These are phyloP conservation scores for Limonium bicolor DNA, from an alignment of 148 eudicot species.

Conservation along the genomic window DNA sequence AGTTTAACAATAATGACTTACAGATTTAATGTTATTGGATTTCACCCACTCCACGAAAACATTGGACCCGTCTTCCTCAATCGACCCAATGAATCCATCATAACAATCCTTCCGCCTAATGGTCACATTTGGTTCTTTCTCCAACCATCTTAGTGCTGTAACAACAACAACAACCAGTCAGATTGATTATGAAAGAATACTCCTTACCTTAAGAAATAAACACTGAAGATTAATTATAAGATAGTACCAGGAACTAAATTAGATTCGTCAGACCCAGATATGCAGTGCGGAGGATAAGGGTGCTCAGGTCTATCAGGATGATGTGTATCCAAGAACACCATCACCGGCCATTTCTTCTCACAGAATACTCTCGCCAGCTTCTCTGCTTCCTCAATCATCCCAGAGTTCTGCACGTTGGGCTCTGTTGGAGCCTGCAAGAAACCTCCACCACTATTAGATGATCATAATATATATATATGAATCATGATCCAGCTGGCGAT, in stretches of 20 bases:
- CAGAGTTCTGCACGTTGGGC: constrained; percentile 17
- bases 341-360: constrained; percentile 23
- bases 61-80: constrained; percentile 24
- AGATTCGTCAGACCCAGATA: constrained; percentile 24
- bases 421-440: constrained; percentile 21
- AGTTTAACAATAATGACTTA: no score
- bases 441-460: neutral
- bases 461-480: no score
- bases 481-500: no score
- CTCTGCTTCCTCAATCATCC: constrained; percentile 24
- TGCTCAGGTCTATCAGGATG: constrained; percentile 19
- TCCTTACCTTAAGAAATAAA: neutral
- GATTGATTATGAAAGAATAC: no score
- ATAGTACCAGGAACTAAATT: constrained; percentile 23
- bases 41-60: constrained; percentile 21
- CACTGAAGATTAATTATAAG: neutral
- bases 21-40: constrained; percentile 15
- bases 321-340: constrained; percentile 28
- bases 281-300: constrained; percentile 32
- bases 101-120: constrained; percentile 25
- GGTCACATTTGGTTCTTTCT: constrained; percentile 18
- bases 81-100: constrained; percentile 28
- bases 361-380: constrained; percentile 18
- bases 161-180: neutral
- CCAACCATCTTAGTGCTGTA: constrained; percentile 27